Evolutionary conservation across 257 asterid genomes (phyloP).

Genomic region (Mentha longifolia): DNA sequence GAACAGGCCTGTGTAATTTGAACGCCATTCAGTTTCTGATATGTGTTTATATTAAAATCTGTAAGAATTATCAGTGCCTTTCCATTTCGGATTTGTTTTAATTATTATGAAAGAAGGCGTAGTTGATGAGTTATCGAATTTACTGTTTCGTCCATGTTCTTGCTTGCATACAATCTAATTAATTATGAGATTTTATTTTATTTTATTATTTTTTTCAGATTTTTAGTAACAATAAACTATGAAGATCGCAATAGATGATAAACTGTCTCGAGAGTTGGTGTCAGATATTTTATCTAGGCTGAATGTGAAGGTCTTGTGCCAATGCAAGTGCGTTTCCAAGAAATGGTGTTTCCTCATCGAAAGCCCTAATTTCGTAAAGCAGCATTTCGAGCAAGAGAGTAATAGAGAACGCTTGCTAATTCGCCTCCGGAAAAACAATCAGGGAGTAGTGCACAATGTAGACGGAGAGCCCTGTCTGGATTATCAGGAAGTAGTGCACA

Average conservation of each 20-base stretch:
- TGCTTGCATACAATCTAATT: neutral
- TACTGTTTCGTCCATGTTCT: neutral
- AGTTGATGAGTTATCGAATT: neutral
- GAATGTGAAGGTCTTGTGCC: constrained; percentile 44
- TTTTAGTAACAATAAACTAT: neutral
- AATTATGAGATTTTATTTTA: neutral
- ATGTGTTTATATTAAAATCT: neutral
- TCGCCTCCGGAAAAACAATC: constrained; percentile 14
- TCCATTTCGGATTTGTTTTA: neutral
- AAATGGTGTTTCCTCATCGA: constrained; percentile 46
- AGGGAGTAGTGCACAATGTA: neutral
- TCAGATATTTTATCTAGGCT: constrained; percentile 42
- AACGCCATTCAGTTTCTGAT: neutral
- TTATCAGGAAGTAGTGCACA: neutral
- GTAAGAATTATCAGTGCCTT: neutral
- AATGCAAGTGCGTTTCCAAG: constrained; percentile 48
- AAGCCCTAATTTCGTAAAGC: constrained; percentile 36
- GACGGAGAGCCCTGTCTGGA: neutral
- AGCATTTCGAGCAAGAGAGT: constrained; percentile 38
- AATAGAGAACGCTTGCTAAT: constrained; percentile 41
- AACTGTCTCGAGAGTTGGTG: constrained; percentile 39
- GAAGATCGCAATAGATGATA: constrained; percentile 8
- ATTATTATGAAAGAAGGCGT: neutral
- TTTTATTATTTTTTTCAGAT: neutral
- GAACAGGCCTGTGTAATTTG: neutral